phyloP scores from a whole-genome alignment of 2,329 filamentous ascomycete genomes.

The Aspergillus sp. region DNA sequence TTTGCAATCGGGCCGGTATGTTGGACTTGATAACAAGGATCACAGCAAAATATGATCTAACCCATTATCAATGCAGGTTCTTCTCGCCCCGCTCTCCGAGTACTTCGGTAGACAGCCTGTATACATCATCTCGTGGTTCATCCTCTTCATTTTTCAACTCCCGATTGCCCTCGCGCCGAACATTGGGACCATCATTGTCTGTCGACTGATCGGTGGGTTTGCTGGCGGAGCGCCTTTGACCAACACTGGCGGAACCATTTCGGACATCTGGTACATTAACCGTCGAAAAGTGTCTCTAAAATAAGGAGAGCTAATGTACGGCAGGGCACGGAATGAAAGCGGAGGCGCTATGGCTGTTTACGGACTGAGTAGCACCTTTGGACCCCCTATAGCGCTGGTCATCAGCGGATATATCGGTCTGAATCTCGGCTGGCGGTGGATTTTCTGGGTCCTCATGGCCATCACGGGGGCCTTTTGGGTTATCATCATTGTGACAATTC shows the following conservation, averaged over 20 bases:
- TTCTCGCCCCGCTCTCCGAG: constrained; percentile 82
- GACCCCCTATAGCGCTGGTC: constrained; percentile 33
- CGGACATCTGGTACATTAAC: too few species aligned
- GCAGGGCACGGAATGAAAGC: constrained; percentile 26
- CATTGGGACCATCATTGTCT: constrained; percentile 63
- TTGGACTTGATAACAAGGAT: too few species aligned
- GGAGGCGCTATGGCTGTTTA: constrained; percentile 35
- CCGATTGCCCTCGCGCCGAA: constrained; percentile 68
- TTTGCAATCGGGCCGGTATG: constrained; percentile 27
- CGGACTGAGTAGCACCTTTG: constrained; percentile 34
- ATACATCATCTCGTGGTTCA: constrained; percentile 65
- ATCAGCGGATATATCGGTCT: constrained; percentile 29
- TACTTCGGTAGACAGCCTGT: constrained; percentile 73
- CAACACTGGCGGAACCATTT: not conserved
- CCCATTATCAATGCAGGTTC: constrained; percentile 73
- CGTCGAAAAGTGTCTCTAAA: too few species aligned
- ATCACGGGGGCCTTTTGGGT: too few species aligned
- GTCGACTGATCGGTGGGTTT: constrained; percentile 51
- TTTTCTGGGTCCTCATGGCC: not conserved
- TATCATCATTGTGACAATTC: not conserved
- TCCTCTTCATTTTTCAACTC: constrained; percentile 73
- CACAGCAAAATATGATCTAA: constrained; percentile 56
- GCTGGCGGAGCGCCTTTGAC: constrained; percentile 4
- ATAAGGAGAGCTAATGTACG: too few species aligned
- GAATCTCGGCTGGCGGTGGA: constrained; percentile 4